Base-by-base conservation (phyloP, 768 basidiomycete genomes). In the Leccinum obscurum region DNA sequence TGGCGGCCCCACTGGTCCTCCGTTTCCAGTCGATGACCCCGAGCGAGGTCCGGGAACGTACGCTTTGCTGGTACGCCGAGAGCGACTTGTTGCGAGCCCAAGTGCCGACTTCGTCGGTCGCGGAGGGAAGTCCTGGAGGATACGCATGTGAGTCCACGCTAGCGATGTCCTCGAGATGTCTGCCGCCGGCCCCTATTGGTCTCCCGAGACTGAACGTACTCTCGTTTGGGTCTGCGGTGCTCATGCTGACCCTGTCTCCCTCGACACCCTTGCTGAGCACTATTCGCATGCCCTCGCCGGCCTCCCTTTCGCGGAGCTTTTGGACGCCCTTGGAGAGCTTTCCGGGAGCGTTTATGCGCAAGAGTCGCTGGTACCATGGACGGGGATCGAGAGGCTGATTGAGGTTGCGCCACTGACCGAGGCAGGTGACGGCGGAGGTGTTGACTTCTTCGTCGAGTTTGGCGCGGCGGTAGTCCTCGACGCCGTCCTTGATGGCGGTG, bases 391-490 rank as follows among this genome's bases (percentile, higher is more conserved):
- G 78, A 0, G 89, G 90, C 60, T 89, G 88, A 68, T 98, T 99
- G 24, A 94, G 85, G 72, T 99, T 98, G 58, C 81, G 81, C 93
- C 93, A 97, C 48, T 90, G 84, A 6, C 86, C 87, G 11, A 99
- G 84, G 64, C 92, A 92, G 1, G 95, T 98, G 13, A 90, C 88
- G 3, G 95, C 92, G 0, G 92, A 94, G 56, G 87, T 97, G 77
- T 99, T 99, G 65, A 98, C 95, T 68, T 94, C 87, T 62, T 97
- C 90, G 72, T 99, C 96, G 44, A 95, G 81, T 9, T 75, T 67
- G 10, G 89, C 90, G 54, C 96, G 87, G n/a, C 95, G 87, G 71
- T 93, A 95, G 75, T 99, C 96, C 76, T 98, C 96, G 35, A 98
- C 79, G 7, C 89, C 96, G 71, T 99, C 96, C 75, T 98, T 99